Evolutionary conservation across 169 alveolate genomes (phyloP).

Genomic region (Eimeria maxima): DNA sequence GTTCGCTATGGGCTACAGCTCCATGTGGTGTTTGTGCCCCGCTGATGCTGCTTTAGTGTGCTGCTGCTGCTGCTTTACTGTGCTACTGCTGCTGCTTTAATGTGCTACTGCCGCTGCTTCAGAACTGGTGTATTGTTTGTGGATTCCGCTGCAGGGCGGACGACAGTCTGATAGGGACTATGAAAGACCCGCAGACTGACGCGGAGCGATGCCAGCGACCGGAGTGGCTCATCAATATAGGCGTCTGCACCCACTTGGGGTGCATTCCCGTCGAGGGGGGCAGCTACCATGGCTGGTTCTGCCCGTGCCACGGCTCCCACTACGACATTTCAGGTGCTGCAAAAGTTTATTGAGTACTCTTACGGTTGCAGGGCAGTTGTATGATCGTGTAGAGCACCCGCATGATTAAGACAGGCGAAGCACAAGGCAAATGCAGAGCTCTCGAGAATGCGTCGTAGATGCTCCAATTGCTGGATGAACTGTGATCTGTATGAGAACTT

Average conservation of each 20-base stretch:
- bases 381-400: not conserved
- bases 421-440: too few relatives aligned
- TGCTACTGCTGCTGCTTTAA: not conserved
- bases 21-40: too few relatives aligned
- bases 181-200: constrained; percentile 94
- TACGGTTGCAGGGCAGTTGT: too few relatives aligned
- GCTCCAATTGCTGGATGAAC: not conserved
- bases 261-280: constrained; percentile 93
- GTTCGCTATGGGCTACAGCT: not conserved
- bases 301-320: constrained; percentile 95
- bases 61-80: not conserved
- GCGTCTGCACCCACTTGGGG: constrained; percentile 93
- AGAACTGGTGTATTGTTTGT: not conserved
- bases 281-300: constrained; percentile 91
- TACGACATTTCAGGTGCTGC: constrained; percentile 91
- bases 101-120: not conserved
- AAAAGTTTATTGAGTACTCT: too few relatives aligned
- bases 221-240: constrained; percentile 93
- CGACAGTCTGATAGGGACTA: constrained; percentile 89
- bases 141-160: constrained; percentile 84
- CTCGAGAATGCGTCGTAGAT: not conserved
- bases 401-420: too few relatives aligned
- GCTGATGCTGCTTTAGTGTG: too few relatives aligned
- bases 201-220: constrained; percentile 91
- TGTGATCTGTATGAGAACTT: too few relatives aligned